These are phyloP conservation scores for Aspergillus candidus DNA, from an alignment of 2,329 filamentous ascomycete species.

Conservation along the genomic window DNA sequence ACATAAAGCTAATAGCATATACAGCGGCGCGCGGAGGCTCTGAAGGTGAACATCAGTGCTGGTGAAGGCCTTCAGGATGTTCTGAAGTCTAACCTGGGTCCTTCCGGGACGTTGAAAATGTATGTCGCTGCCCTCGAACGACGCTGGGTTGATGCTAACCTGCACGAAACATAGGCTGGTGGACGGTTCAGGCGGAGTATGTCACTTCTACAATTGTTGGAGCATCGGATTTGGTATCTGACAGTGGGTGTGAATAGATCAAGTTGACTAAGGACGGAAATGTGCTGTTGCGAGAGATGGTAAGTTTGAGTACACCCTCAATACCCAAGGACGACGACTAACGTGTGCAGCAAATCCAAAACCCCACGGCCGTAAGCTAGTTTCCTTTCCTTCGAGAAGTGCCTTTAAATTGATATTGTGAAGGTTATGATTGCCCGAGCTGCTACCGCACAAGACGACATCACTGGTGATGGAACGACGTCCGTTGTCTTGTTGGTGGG, in stretches of 20 bases:
- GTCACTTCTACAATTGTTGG: constrained; percentile 16
- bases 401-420: constrained; percentile 17
- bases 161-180: constrained; percentile 48
- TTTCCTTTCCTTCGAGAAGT: constrained; percentile 5
- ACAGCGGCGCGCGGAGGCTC: constrained; percentile 91
- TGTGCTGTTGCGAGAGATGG: constrained; percentile 65
- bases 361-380: constrained; percentile 75
- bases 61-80: constrained; percentile 93
- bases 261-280: constrained; percentile 99
- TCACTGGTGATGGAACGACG: constrained; percentile 95
- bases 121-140: constrained; percentile 34
- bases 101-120: constrained; percentile 95
- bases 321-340: constrained; percentile 19
- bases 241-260: constrained; percentile 55
- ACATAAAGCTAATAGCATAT: constrained; percentile 39
- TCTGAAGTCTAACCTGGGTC: constrained; percentile 90
- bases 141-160: constrained; percentile 8
- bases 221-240: constrained; percentile 7
- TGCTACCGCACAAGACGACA: constrained; percentile 96
- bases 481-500: constrained; percentile 92
- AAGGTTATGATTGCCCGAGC: constrained; percentile 67
- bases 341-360: constrained; percentile 73
- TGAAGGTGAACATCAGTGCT: constrained; percentile 93
- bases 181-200: constrained; percentile 55
- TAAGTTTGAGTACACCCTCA: constrained; percentile 25